These are phyloP conservation scores for Arabidopsis arenosa DNA, from an alignment of 345 rosid genomes.

Conservation along the genomic window DNA sequence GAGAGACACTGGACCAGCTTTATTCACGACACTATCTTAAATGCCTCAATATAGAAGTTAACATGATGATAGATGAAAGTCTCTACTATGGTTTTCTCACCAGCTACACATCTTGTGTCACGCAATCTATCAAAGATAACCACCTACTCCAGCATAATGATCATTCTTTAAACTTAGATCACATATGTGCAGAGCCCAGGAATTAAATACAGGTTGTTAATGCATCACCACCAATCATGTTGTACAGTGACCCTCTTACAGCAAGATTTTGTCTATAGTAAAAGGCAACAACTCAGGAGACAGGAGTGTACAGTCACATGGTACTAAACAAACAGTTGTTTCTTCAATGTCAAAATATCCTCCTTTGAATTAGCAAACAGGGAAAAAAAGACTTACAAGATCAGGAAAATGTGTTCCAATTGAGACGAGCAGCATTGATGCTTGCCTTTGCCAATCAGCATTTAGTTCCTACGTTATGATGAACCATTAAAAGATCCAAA, in stretches of 20 bases:
- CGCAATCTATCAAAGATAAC: constrained; percentile 19
- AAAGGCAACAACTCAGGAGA: constrained; percentile 19
- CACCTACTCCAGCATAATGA: constrained; percentile 34
- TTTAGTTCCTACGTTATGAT: constrained; percentile 66
- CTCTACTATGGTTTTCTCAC: constrained; percentile 22
- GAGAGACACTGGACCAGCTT: constrained; percentile 17
- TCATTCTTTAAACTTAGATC: constrained; percentile 25
- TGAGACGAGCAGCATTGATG: constrained; percentile 82
- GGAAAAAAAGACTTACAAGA: constrained; percentile 63
- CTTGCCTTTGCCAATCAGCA: constrained; percentile 96
- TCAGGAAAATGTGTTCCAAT: constrained; percentile 93
- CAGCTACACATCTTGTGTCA: constrained; percentile 20
- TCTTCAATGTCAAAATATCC: constrained; percentile 10
- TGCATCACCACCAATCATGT: constrained; percentile 21
- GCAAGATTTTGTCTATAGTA: constrained; percentile 7
- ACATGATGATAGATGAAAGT: constrained; percentile 27
- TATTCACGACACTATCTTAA: constrained; percentile 13
- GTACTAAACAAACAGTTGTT: constrained; percentile 28
- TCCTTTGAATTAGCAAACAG: constrained; percentile 4
- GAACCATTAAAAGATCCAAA: constrained; percentile 23
- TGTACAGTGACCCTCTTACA: not conserved
- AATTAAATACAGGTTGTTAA: constrained; percentile 9
- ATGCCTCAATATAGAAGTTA: constrained; percentile 18
- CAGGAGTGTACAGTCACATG: constrained; percentile 19
- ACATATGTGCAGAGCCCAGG: constrained; percentile 14